These are phyloP conservation scores for Sequoiadendron giganteum DNA, from an alignment of 75 land plant genomes.

Conservation along the genomic window DNA sequence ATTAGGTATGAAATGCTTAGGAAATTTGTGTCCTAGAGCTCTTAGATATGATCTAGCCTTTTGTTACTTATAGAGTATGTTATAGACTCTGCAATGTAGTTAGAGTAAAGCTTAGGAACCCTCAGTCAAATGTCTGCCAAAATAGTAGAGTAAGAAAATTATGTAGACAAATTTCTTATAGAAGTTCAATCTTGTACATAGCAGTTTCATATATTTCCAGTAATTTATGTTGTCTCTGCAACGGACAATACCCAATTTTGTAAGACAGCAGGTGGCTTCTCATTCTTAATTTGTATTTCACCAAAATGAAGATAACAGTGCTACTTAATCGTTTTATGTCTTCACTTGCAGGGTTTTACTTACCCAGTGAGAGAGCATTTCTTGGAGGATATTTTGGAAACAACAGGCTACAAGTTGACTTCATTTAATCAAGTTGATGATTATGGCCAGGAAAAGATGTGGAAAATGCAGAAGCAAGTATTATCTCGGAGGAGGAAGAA, in stretches of 20 bases:
- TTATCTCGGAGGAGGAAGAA: slow-evolving; percentile 63
- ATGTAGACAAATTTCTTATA: background rate
- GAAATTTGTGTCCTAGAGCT: background rate
- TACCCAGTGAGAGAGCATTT: slow-evolving; percentile 84
- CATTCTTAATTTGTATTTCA: background rate
- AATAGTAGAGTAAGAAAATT: background rate
- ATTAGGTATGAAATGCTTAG: background rate
- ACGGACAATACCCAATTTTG: background rate
- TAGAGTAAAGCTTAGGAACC: background rate
- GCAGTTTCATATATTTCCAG: background rate
- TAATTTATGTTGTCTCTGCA: background rate
- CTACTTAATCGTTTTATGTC: background rate
- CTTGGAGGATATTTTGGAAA: slow-evolving; percentile 88
- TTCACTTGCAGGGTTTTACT: slow-evolving; percentile 80
- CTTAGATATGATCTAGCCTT: background rate
- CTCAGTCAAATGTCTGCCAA: background rate
- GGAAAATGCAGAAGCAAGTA: slow-evolving; percentile 88
- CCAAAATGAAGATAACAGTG: background rate
- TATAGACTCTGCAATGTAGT: background rate
- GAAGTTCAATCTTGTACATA: background rate
- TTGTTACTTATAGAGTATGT: background rate
- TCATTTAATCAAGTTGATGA: slow-evolving; percentile 92
- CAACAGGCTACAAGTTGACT: slow-evolving; percentile 81
- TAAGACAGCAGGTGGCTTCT: background rate
- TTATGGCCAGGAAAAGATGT: slow-evolving; percentile 91